Evolutionary conservation across 805 yeast species (phyloP).

Genomic region (Kazachstania kunashirensis): DNA sequence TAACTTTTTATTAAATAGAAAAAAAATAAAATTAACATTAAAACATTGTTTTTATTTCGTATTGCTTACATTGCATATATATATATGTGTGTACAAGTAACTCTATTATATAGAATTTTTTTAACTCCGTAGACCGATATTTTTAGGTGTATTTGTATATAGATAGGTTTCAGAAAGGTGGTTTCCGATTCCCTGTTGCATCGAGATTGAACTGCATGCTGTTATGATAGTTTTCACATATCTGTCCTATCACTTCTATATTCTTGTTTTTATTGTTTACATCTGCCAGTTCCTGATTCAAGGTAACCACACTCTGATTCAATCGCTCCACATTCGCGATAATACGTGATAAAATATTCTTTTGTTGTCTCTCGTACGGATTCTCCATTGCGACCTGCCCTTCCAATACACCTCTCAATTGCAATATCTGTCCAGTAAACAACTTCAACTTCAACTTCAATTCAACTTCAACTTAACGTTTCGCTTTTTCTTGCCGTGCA

Average conservation of each 20-base stretch:
- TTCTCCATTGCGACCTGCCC: conserved; percentile 70
- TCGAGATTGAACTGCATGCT: conserved; percentile 62
- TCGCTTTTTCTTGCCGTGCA: too few species aligned
- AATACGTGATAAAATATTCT: conserved; percentile 65
- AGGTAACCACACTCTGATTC: conserved; percentile 56
- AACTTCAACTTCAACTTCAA: too few species aligned
- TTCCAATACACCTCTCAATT: too few species aligned
- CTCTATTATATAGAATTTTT: too few species aligned
- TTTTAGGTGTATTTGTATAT: background rate
- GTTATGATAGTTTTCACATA: conserved; percentile 70
- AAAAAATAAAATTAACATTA: too few species aligned
- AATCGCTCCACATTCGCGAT: conserved; percentile 65
- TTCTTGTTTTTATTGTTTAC: conserved; percentile 60
- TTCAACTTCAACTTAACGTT: too few species aligned
- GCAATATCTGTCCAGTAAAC: too few species aligned
- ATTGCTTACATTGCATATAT: too few species aligned
- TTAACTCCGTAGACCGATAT: too few species aligned
- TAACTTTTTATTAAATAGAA: too few species aligned
- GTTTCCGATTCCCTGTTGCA: conserved; percentile 47
- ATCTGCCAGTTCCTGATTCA: conserved; percentile 51
- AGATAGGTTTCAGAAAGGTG: conserved; percentile 12
- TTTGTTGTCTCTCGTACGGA: conserved; percentile 78
- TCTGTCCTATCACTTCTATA: conserved; percentile 58
- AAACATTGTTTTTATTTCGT: too few species aligned
- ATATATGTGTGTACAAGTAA: too few species aligned